Base-by-base conservation (phyloP, 2,329 filamentous ascomycete species). In the Furcasterigmium sp. region DNA sequence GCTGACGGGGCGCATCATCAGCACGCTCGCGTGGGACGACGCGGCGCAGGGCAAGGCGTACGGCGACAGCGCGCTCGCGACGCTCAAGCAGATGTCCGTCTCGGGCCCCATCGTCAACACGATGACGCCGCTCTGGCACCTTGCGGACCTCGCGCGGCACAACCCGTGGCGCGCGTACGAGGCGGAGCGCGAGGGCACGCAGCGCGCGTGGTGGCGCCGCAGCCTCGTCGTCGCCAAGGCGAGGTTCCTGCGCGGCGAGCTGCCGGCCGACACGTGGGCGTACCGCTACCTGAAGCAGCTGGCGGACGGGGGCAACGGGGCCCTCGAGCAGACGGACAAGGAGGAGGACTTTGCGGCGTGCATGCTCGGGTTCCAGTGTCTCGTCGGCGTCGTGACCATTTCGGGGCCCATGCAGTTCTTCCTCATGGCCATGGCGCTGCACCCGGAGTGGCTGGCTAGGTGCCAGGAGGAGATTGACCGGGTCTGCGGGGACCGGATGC, bases 391-490 rank as follows among this genome's bases (percentile, higher is more conserved):
- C 9, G 63, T 75, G 25, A 75, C 72, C 9, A 70, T 74, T 44
- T 66, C 64, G 11, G 70, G 70, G 2, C 71, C 71, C 8, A 53
- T 73, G 51, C 68, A 73, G 55, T 74, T 72, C 59, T 75, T 74
- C 56, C 50, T 73, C 40, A 73, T 74, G 71, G 65, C 68, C 42
- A 73, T 77, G 72, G 64, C 64, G 19, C 58, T 75, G 48, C 67
- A 76, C 49, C 75, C 75, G 0, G 66, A 72, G 49, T 77, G 75
- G 67, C 69, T 76, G 53, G 60, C 54, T 43, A 72, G 69, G 51
- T 69, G 73, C 5, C 76, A 81, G 53, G 73, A 71, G 37, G 77
- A 82, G 56, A 68, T 82, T 13, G 78, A 82, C 49, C 58, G 65
- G 8, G 72, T 79, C 2, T 76, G 73, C 43, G 75, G 75, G 14